phyloP scores from a whole-genome alignment of 192 early-diverging fungal species.

The Blastocladiella britannica region DNA sequence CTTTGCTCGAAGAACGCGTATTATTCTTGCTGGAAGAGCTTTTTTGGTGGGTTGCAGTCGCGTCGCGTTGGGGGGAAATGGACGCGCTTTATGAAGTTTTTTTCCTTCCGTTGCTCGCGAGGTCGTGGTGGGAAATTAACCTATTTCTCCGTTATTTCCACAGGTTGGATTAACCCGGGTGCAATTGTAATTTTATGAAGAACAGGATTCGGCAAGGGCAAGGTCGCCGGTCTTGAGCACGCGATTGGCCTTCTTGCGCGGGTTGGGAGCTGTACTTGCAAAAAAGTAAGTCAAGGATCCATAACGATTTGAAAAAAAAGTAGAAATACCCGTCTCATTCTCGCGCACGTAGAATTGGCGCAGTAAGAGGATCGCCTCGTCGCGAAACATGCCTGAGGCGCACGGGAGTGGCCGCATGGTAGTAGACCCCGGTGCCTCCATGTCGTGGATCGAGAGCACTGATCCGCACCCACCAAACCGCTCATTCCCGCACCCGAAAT shows the following conservation, averaged over 20 bases:
- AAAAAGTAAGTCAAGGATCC: neutral
- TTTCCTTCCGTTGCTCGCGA: too few relatives aligned
- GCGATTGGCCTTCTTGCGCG: constrained; percentile 68
- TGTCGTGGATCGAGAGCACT: constrained; percentile 50
- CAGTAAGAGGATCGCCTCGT: constrained; percentile 70
- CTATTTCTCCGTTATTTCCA: too few relatives aligned
- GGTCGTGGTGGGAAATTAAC: too few relatives aligned
- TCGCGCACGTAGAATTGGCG: constrained; percentile 84
- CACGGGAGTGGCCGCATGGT: neutral
- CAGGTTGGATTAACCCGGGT: too few relatives aligned
- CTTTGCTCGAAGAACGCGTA: neutral
- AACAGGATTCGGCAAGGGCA: too few relatives aligned
- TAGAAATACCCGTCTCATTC: constrained; percentile 50
- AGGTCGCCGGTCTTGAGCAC: constrained; percentile 44
- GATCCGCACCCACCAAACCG: constrained; percentile 93
- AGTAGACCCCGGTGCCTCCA: constrained; percentile 25
- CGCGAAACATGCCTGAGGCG: constrained; percentile 36
- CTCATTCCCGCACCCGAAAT: constrained; percentile 82
- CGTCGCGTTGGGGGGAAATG: neutral
- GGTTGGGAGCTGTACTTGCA: constrained; percentile 37
- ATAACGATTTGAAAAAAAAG: neutral
- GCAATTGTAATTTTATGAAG: too few relatives aligned
- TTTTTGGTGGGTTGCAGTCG: neutral
- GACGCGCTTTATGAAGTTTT: neutral
- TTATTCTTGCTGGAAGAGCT: neutral